Base-by-base conservation (phyloP, 139 green algal species). In the Volvox reticuliferus region DNA sequence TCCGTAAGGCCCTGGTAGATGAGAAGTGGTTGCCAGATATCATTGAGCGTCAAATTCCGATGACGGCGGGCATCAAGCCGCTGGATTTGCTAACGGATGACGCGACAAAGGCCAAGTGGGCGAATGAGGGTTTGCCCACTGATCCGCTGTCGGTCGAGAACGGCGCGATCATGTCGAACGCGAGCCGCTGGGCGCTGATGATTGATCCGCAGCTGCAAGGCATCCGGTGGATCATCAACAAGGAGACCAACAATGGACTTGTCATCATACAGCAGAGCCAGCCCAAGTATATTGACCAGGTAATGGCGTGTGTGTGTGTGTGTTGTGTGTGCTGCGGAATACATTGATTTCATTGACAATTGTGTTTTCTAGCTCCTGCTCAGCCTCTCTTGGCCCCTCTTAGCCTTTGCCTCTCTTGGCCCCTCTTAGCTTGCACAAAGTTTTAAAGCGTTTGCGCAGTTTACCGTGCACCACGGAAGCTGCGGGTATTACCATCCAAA, bases 201-300 rank as follows among this genome's bases (percentile, higher is more conserved):
- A 96, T 97, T 91, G 96, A 98, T 93, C 96, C 96, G n/a, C 95
- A 98, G 94, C 94, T 98, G 91, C 97, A 98, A 92, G 97, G 97
- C 35, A 96, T 98, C 68, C 93, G 96, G 79, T 98, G 97, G 97
- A 97, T 98, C 93, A 98, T 97, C 91, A 96, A 98, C 92, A 91
- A 95, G 13, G 96, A 98, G 93, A 95, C 87, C 93, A 97, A 97
- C 92, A 97, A 97, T 94, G 95, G 94, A 63, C 93, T 98, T 9
- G 44, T 55, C 44, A 55, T 55, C 44, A 55, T 55, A 14, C 44
- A 55, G 9, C 44, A 55, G 44, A 55, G 44, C 44, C 44, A 55
- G 44, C 44, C 44, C 44, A 55, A 55, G 44, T 55, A 55, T 9
- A 55, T 55, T 9, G 44, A 55, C 44, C 44, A 55, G 44, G 44